These are phyloP conservation scores for Puccinellia tenuiflora DNA, from an alignment of 176 grass and related monocot species.

Conservation along the genomic window DNA sequence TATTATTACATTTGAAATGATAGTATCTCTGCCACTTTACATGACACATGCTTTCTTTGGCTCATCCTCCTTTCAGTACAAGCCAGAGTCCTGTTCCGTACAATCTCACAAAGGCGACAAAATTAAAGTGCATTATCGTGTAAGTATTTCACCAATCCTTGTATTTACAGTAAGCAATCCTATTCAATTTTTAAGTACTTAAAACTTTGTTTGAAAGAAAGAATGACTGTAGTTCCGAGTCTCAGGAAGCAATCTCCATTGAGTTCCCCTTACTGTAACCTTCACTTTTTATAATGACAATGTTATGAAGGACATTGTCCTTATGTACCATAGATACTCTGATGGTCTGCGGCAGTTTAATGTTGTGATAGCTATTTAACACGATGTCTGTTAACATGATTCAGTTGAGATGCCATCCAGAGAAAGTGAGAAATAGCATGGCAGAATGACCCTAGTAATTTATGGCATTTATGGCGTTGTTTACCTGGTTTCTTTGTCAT, in stretches of 20 bases:
- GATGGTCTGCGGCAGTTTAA: not conserved
- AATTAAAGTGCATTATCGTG: constrained; percentile 90
- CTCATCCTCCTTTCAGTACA: constrained; percentile 54
- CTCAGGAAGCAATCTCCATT: not conserved
- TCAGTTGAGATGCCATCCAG: not conserved
- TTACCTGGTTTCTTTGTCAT: not conserved
- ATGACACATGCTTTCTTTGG: constrained; percentile 6
- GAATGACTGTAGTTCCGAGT: not conserved
- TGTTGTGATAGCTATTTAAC: constrained; percentile 18
- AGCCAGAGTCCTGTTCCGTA: constrained; percentile 61
- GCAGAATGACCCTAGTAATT: not conserved
- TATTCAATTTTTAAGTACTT: not conserved
- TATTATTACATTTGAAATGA: not conserved
- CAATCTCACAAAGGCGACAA: constrained; percentile 85
- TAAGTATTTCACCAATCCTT: constrained; percentile 32
- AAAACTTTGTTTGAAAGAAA: not conserved
- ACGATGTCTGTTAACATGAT: not conserved
- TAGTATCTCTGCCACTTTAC: not conserved
- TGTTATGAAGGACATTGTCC: not conserved
- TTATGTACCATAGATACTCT: not conserved
- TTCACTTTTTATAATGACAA: not conserved
- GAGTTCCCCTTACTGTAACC: not conserved
- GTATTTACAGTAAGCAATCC: not conserved
- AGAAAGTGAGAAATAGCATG: not conserved
- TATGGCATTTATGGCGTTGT: not conserved